These are phyloP conservation scores for Fusarium sp. DNA, from an alignment of 2,329 filamentous ascomycete genomes.

Conservation along the genomic window DNA sequence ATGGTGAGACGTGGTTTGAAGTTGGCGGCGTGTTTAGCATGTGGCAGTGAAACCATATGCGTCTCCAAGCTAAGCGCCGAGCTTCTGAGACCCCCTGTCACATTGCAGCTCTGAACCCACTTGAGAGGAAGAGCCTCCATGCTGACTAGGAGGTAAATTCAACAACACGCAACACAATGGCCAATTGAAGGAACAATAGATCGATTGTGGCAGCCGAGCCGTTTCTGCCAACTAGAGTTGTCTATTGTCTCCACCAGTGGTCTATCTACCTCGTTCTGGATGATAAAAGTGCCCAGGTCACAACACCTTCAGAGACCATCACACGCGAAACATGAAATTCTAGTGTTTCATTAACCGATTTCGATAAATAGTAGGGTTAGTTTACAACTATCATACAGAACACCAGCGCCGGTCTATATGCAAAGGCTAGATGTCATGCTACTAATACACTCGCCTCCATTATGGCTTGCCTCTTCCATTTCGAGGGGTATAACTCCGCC, in stretches of 20 bases:
- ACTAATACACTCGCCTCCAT: constrained; percentile 27
- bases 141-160: constrained; percentile 24
- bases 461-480: constrained; percentile 17
- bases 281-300: no score
- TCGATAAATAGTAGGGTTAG: constrained; percentile 36
- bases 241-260: no score
- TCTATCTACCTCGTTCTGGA: no score
- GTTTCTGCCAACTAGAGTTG: no score
- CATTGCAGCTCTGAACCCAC: constrained; percentile 36
- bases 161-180: constrained; percentile 15
- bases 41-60: constrained; percentile 46
- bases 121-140: constrained; percentile 23
- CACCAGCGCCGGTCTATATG: constrained; percentile 34
- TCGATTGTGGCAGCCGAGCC: no score
- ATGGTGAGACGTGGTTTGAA: constrained; percentile 40
- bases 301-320: no score
- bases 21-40: constrained; percentile 38
- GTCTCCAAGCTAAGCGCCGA: constrained; percentile 44
- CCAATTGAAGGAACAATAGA: not conserved
- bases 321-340: no score
- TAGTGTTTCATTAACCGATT: constrained; percentile 16
- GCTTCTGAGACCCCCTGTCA: constrained; percentile 34
- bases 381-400: constrained; percentile 43
- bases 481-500: constrained; percentile 11
- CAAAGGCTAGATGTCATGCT: constrained; percentile 26